Conservation (phyloP, 768 basidiomycete species). For the Amanita brunnescens region DNA sequence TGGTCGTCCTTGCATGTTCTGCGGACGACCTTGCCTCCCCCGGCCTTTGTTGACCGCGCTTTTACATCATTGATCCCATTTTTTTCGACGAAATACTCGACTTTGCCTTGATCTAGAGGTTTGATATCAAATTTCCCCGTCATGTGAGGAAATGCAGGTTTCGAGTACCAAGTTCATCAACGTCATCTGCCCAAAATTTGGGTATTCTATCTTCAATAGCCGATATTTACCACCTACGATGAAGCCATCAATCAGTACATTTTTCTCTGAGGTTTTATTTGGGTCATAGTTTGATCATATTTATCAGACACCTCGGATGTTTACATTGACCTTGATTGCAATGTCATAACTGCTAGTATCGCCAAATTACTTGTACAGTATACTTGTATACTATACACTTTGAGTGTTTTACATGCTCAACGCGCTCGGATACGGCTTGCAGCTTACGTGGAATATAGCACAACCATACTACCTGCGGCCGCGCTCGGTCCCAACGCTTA, state of each 20-base stretch:
- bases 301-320: neutral
- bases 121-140: neutral
- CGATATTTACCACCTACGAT: neutral
- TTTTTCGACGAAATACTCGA: conserved; percentile 69
- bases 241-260: neutral
- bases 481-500: no score
- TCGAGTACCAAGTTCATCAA: conserved; percentile 58
- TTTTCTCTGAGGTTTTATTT: neutral
- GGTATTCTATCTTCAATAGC: conserved; percentile 21
- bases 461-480: no score
- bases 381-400: no score
- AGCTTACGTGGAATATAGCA: no score
- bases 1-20: conserved; percentile 94
- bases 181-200: conserved; percentile 86
- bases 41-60: conserved; percentile 56
- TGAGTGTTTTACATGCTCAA: no score
- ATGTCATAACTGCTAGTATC: no score
- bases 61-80: conserved; percentile 75
- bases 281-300: neutral
- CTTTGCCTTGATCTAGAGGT: conserved; percentile 38
- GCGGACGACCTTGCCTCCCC: conserved; percentile 85
- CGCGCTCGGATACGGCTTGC: no score
- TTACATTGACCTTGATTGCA: no score
- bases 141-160: neutral
- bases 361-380: no score